A percentile compares a stretch with the other conserved stretches of the same genome.
Conservation (phyloP, 768 basidiomycete species). For the Neoboletus magnificus region DNA sequence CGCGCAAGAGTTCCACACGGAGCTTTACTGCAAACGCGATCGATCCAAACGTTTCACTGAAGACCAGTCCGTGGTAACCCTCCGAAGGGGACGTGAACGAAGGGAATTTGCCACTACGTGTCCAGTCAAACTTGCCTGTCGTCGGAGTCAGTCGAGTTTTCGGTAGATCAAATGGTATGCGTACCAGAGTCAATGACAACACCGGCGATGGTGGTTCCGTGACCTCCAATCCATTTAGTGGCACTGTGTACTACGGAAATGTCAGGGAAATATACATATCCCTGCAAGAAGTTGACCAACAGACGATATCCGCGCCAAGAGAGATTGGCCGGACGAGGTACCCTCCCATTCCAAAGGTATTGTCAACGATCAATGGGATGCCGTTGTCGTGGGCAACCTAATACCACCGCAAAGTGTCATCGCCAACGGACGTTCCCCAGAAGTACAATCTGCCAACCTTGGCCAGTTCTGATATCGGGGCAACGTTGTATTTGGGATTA, state of each 20-base stretch:
- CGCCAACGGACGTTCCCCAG: neutral
- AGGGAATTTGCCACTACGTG: constrained; percentile 51
- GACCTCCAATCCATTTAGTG: constrained; percentile 68
- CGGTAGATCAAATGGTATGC: constrained; percentile 7
- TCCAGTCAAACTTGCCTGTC: constrained; percentile 57
- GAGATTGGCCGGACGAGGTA: constrained; percentile 54
- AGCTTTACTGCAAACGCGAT: constrained; percentile 51
- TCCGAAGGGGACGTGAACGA: constrained; percentile 53
- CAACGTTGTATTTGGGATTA: constrained; percentile 58
- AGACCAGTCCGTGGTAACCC: constrained; percentile 53
- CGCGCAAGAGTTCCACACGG: constrained; percentile 50
- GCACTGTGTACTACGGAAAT: constrained; percentile 45
- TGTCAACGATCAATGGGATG: constrained; percentile 64
- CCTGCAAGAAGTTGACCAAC: constrained; percentile 21
- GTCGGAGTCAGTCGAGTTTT: neutral
- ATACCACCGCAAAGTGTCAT: neutral
- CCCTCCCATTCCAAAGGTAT: constrained; percentile 62
- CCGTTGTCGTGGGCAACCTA: constrained; percentile 58
- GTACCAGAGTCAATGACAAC: constrained; percentile 57
- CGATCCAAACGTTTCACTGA: constrained; percentile 49
- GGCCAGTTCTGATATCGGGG: constrained; percentile 54
- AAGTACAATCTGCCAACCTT: constrained; percentile 33
- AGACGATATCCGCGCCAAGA: constrained; percentile 55
- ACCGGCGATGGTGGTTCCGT: constrained; percentile 66
- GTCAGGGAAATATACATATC: neutral